Base-by-base conservation (phyloP, 2,329 filamentous ascomycete species). In the Penicillium palitans region DNA sequence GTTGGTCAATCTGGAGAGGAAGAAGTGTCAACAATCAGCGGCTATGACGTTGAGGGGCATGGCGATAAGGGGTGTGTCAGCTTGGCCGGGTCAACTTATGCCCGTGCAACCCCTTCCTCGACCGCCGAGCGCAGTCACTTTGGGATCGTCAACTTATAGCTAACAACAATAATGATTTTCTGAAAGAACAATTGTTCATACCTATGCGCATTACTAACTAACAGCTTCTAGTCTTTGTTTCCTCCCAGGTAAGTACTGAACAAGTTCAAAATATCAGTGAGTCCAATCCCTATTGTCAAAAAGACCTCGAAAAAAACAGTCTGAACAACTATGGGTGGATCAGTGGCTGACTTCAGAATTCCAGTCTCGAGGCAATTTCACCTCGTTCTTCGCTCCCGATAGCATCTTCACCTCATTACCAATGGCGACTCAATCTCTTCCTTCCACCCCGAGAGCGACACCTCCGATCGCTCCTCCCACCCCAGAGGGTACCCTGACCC, bases 361-460 rank as follows among this genome's bases (percentile, higher is more conserved):
- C 24, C 19, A 55, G 57, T 48, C 48, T 42, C 27, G 44, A 10
- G 52, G 47, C 41, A 47, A 46, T 41, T 25, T 45, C n/a, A 24
- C n/a, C 41, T 40, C 54, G 3, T 24, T 52, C 21, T 19, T 8
- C 9, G 5, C 13, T 10, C 44, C 31, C 19, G 41, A 21, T 2
- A 21, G 27, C 9, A 21, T 25, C 10, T 12, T 25, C 25, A 27
- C 8, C 12, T 17, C 15, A 24, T 25, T n/a, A 40, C 61, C 67
- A 68, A 78, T 77, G 74, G 74, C 73, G 33, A 69, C 70, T 19
- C 61, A 63, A 59, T 64, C 71, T 15, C 61, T 64, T 70, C 83
- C 64, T 61, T 82, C 71, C 71, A 81, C 74, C 13, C 77, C 76
- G 35, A 74, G 68, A 61, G 67, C 71, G 49, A 60, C 66, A 37